Evolutionary conservation across 345 rosid species (phyloP).

Genomic region (Euphorbia pulcherrima): DNA sequence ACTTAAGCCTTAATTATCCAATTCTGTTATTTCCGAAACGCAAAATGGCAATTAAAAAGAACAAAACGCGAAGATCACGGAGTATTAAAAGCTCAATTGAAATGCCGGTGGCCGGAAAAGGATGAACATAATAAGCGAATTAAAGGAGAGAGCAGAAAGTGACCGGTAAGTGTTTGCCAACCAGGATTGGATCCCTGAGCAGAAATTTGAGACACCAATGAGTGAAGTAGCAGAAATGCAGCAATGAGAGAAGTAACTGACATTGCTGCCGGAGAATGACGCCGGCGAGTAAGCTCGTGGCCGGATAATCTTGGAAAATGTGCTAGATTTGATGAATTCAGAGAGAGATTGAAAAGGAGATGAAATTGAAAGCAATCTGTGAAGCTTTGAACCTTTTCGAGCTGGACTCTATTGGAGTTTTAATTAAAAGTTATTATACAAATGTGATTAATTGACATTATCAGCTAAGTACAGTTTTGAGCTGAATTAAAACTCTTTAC

Average conservation of each 20-base stretch:
- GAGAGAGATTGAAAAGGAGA: constrained; percentile 5
- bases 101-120: too few species aligned
- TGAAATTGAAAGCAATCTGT: too few species aligned
- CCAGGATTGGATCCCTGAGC: constrained; percentile 7
- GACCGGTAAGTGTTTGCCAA: constrained; percentile 20
- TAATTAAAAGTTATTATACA: too few species aligned
- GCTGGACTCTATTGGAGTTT: constrained; percentile 4
- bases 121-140: neutral
- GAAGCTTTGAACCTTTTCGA: neutral
- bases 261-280: constrained; percentile 13
- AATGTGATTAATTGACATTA: too few species aligned
- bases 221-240: constrained; percentile 11
- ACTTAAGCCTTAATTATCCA: too few species aligned
- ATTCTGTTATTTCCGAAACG: too few species aligned
- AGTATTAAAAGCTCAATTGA: neutral
- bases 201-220: neutral
- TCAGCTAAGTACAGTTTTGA: too few species aligned
- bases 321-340: neutral
- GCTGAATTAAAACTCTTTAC: too few species aligned
- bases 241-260: neutral
- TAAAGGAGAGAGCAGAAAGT: neutral
- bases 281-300: constrained; percentile 11
- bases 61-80: too few species aligned
- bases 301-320: constrained; percentile 1
- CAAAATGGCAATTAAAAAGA: too few species aligned